A percentile compares a stretch with the other conserved stretches of the same genome.
These are phyloP conservation scores for Alternaria incomplexa DNA, from an alignment of 2,329 filamentous ascomycete genomes.

Conservation along the genomic window DNA sequence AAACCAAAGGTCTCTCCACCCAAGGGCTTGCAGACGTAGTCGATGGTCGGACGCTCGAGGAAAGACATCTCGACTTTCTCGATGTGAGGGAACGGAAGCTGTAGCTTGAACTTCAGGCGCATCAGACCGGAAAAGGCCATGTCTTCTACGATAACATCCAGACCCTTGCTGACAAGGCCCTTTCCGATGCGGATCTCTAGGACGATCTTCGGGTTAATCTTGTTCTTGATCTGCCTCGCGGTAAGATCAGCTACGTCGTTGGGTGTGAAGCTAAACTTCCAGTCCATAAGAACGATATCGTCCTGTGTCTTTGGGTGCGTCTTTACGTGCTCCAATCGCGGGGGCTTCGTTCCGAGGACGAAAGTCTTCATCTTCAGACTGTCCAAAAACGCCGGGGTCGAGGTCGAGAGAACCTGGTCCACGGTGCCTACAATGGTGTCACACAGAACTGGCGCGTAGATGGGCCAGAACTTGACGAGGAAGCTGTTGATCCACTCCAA, in stretches of 20 bases:
- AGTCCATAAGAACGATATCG: conserved; percentile 97
- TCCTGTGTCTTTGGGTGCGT: conserved; percentile 96
- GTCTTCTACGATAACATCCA: conserved; percentile 97
- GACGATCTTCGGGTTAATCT: conserved; percentile 95
- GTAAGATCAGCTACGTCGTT: conserved; percentile 95
- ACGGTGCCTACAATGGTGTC: conserved; percentile 92
- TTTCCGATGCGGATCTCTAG: conserved; percentile 95
- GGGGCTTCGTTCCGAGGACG: conserved; percentile 91
- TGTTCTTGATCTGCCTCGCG: conserved; percentile 85
- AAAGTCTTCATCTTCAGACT: conserved; percentile 94
- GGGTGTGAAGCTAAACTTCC: conserved; percentile 99
- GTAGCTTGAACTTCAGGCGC: conserved; percentile 96
- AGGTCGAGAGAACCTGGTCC: conserved; percentile 91
- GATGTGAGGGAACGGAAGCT: conserved; percentile 93
- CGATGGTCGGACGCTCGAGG: conserved; percentile 83
- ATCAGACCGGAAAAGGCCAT: conserved; percentile 96
- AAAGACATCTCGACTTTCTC: conserved; percentile 96
- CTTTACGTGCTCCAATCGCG: conserved; percentile 96
- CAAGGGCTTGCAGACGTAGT: conserved; percentile 97
- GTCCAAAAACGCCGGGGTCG: conserved; percentile 90
- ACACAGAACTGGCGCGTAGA: conserved; percentile 92
- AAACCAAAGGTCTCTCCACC: conserved; percentile 96
- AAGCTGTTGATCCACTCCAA: conserved; percentile 99
- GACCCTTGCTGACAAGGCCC: conserved; percentile 93
- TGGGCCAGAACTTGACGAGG: conserved; percentile 98